Percentiles rank a stretch among this genome's conserved stretches.
Evolutionary conservation across 129 eudicot species (phyloP).

Genomic region (Apium graveolens): DNA sequence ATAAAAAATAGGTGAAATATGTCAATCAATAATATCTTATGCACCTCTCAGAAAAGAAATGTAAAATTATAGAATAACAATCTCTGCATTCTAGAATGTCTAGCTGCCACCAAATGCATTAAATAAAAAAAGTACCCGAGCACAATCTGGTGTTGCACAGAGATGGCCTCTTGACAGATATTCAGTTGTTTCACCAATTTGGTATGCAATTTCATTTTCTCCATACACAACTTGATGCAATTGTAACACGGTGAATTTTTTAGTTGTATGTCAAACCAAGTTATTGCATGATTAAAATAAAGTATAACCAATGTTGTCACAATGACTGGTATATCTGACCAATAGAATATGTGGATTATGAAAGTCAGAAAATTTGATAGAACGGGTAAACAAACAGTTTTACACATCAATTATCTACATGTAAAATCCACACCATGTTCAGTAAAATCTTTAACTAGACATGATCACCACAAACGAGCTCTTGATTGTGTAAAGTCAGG

Average conservation of each 20-base stretch:
- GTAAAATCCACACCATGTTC: no score
- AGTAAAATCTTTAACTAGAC: no score
- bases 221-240: slow-evolving; percentile 65
- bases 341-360: not conserved
- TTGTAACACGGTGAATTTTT: slow-evolving; percentile 8
- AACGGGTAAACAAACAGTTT: not conserved
- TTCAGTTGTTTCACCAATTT: slow-evolving; percentile 91
- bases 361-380: not conserved
- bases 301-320: not conserved
- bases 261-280: not conserved
- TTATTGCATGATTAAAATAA: not conserved
- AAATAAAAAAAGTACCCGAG: slow-evolving; percentile 45
- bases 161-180: slow-evolving; percentile 81
- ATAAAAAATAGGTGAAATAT: not conserved
- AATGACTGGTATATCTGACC: not conserved
- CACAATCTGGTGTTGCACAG: slow-evolving; percentile 96
- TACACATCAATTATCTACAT: not conserved
- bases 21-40: not conserved
- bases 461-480: slow-evolving; percentile 73
- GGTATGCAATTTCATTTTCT: slow-evolving; percentile 93
- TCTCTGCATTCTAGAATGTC: not conserved
- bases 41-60: not conserved
- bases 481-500: slow-evolving; percentile 84
- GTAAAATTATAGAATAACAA: no score
- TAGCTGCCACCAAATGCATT: not conserved